A percentile compares a stretch with the other conserved stretches of the same genome.
These are phyloP conservation scores for Diaporthe amygdali DNA, from an alignment of 2,329 filamentous ascomycete genomes.

Conservation along the genomic window DNA sequence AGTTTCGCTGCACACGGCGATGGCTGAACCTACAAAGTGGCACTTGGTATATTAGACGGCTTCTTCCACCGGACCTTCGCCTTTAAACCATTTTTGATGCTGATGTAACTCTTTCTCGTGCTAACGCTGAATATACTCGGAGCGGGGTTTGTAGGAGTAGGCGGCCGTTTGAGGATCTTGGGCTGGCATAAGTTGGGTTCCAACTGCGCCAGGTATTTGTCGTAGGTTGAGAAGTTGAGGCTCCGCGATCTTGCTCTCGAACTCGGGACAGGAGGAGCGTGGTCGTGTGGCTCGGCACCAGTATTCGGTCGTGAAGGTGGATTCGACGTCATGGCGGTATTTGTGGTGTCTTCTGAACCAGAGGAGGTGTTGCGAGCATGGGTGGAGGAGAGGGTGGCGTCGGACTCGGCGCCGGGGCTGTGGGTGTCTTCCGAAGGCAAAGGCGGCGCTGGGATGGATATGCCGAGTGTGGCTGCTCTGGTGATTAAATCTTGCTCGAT, in stretches of 20 bases:
- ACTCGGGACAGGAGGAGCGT: slow-evolving; percentile 28
- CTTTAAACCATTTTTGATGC: slow-evolving; percentile 50
- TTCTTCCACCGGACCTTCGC: slow-evolving; percentile 48
- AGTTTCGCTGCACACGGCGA: neutral
- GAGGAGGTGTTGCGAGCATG: slow-evolving; percentile 52
- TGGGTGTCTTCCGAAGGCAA: slow-evolving; percentile 40
- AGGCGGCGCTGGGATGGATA: slow-evolving; percentile 36
- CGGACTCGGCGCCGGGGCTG: slow-evolving; percentile 47
- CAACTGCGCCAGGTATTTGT: slow-evolving; percentile 53
- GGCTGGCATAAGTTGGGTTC: slow-evolving; percentile 49
- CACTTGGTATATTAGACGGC: slow-evolving; percentile 37
- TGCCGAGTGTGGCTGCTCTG: slow-evolving; percentile 42
- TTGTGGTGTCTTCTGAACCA: slow-evolving; percentile 43
- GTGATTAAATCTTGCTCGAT: slow-evolving; percentile 41
- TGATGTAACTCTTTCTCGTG: slow-evolving; percentile 50
- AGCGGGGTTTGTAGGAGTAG: slow-evolving; percentile 35
- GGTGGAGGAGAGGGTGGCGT: slow-evolving; percentile 43
- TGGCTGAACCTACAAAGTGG: slow-evolving; percentile 17
- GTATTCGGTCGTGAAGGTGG: slow-evolving; percentile 44
- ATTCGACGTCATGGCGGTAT: slow-evolving; percentile 47
- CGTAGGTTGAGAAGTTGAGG: slow-evolving; percentile 56
- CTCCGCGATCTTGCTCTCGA: slow-evolving; percentile 41
- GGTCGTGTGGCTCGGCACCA: slow-evolving; percentile 26
- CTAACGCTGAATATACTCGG: slow-evolving; percentile 50
- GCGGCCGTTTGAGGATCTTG: slow-evolving; percentile 40